Evolutionary conservation across 306 rosid genomes (phyloP).

Genomic region (Carpinus fangiana): DNA sequence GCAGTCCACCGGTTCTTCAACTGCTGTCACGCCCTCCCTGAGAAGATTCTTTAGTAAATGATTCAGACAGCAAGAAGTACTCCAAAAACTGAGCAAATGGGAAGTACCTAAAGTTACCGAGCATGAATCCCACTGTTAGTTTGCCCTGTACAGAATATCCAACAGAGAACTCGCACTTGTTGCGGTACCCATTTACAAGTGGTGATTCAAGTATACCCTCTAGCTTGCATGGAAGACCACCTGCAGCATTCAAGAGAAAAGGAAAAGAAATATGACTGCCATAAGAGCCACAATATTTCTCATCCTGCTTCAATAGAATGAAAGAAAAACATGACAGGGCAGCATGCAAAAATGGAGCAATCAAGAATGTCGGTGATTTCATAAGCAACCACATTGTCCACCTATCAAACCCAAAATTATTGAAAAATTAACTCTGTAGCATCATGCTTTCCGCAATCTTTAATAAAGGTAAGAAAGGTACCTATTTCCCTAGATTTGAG

Average conservation of each 20-base stretch:
- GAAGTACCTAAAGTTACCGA: conserved; percentile 88
- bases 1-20: conserved; percentile 86
- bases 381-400: conserved; percentile 10
- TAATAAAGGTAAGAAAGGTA: conserved; percentile 29
- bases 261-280: not conserved
- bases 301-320: conserved; percentile 10
- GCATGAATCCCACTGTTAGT: conserved; percentile 89
- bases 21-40: conserved; percentile 99
- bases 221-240: conserved; percentile 89
- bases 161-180: conserved; percentile 94
- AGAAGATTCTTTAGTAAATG: conserved; percentile 34
- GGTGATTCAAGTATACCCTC: conserved; percentile 90
- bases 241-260: conserved; percentile 39
- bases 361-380: conserved; percentile 11
- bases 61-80: conserved; percentile 21
- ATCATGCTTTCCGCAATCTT: not conserved
- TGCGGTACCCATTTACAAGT: conserved; percentile 82
- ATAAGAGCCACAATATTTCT: conserved; percentile 20
- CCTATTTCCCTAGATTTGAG: conserved; percentile 82
- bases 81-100: conserved; percentile 28
- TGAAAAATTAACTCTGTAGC: not conserved
- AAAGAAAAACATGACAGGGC: conserved; percentile 3
- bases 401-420: not conserved
- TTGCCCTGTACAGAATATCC: conserved; percentile 81
- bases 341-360: conserved; percentile 15